phyloP scores from a whole-genome alignment of 148 eudicot species.

The Oxyria digyna region DNA sequence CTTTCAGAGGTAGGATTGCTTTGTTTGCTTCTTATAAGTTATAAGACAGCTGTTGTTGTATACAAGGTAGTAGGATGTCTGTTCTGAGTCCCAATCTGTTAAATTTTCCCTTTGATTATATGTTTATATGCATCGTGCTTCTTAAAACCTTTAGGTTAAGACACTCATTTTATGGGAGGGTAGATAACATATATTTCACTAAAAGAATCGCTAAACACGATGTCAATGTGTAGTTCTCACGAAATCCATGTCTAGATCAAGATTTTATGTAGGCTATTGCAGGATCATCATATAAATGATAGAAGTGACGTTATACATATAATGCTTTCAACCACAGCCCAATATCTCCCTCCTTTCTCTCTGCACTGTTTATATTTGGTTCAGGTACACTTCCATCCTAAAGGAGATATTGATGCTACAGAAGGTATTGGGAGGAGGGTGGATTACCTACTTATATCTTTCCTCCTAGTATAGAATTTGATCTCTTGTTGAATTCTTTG shows the following conservation, averaged over 20 bases:
- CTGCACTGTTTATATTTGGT: background rate
- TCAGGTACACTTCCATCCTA: background rate
- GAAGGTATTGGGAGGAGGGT: background rate
- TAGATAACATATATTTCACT: background rate
- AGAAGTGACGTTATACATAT: background rate
- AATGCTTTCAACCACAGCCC: background rate
- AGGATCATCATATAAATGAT: background rate
- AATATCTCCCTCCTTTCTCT: background rate
- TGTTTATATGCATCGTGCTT: background rate
- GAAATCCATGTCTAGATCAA: background rate
- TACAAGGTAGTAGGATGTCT: background rate
- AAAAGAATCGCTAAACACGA: background rate
- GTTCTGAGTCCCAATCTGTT: background rate
- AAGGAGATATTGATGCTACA: background rate
- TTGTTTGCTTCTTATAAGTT: background rate
- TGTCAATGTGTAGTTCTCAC: background rate
- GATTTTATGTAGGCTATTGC: background rate
- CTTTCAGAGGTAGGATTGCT: conserved; percentile 61
- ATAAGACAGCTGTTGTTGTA: background rate
- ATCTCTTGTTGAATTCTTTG: background rate
- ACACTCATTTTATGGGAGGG: background rate
- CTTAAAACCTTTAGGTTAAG: background rate
- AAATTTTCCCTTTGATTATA: background rate
- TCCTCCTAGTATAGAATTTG: background rate
- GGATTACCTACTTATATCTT: background rate